Evolutionary conservation across 495 filamentous ascomycete genomes (phyloP), one percentile per base, ranked within the genome.

Genomic region (Penicillium diatomitis): DNA sequence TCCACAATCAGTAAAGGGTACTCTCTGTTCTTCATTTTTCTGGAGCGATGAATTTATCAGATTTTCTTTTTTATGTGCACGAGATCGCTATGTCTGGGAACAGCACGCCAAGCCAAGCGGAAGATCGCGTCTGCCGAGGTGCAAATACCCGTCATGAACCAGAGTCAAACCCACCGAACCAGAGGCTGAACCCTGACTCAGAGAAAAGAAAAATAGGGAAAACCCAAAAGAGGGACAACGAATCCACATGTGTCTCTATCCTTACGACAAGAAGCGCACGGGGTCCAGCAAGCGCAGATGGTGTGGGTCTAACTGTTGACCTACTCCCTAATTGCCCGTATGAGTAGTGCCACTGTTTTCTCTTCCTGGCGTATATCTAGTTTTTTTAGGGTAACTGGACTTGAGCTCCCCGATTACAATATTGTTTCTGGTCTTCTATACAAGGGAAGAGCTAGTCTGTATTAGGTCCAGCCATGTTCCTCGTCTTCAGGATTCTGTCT

Each of bases 131-230:
- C 7, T 38, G 38, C 9, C 39, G 32, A 36, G 11, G 43, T 48
- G 49, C 55, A 58, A 48, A 55, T 42, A 51, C 44, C 50, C 44
- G 41, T 34, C 41, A 32, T 32, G 29, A 43, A 43, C 41, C 28
- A n/a, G n/a, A 41, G 31, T 29, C 27, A 30, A 42, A 29, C 40
- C 40, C 32, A 10, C n/a, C 49, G 49, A 41, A 39, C 46, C 46
- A 51, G 59, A 59, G 56, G 51, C 60, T 62, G 60, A 62, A 57
- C 57, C 20, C 60, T 54, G 51, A 53, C 33, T 60, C 48, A 52
- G 47, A 53, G 46, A 49, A 43, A 40, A 48, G 41, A 36, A n/a
- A 27, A n/a, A 9, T 4, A 30, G 8, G 40, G 35, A 38, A 38
- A 11, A 6, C 12, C 29, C 40, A 30, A 32, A 20, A 20, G 20